phyloP scores from a whole-genome alignment of 257 asterid genomes.

The Verbascum thapsus region DNA sequence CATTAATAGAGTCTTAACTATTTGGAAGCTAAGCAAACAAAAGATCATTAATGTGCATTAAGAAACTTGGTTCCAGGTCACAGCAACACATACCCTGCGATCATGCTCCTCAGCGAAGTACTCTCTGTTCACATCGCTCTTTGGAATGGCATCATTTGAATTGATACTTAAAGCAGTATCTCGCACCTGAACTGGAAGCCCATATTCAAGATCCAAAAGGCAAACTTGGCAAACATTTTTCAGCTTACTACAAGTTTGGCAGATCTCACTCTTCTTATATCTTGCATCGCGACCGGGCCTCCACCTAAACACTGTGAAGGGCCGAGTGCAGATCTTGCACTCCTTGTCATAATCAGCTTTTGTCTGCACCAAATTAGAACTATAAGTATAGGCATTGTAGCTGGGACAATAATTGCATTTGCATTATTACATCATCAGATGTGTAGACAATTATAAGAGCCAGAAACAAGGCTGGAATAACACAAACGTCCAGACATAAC shows the following conservation, averaged over 20 bases:
- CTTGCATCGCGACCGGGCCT: constrained; percentile 99
- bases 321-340: constrained; percentile 97
- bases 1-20: too few relatives aligned
- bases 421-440: background rate
- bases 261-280: constrained; percentile 89
- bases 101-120: constrained; percentile 98
- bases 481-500: background rate
- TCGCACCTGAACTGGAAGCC: constrained; percentile 97
- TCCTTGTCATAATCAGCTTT: constrained; percentile 95
- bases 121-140: constrained; percentile 96
- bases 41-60: background rate
- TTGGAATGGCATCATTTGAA: constrained; percentile 93
- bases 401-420: background rate
- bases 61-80: background rate
- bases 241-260: constrained; percentile 98
- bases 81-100: constrained; percentile 62
- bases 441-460: constrained; percentile 9
- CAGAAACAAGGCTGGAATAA: constrained; percentile 8
- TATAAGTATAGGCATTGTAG: constrained; percentile 9
- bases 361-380: constrained; percentile 52
- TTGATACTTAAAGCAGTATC: constrained; percentile 86
- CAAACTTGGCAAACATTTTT: constrained; percentile 99
- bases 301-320: constrained; percentile 97
- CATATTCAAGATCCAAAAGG: constrained; percentile 94
- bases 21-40: too few relatives aligned